Base-by-base conservation (phyloP, 2,329 filamentous ascomycete species). In the Pleoardoris graminearum region DNA sequence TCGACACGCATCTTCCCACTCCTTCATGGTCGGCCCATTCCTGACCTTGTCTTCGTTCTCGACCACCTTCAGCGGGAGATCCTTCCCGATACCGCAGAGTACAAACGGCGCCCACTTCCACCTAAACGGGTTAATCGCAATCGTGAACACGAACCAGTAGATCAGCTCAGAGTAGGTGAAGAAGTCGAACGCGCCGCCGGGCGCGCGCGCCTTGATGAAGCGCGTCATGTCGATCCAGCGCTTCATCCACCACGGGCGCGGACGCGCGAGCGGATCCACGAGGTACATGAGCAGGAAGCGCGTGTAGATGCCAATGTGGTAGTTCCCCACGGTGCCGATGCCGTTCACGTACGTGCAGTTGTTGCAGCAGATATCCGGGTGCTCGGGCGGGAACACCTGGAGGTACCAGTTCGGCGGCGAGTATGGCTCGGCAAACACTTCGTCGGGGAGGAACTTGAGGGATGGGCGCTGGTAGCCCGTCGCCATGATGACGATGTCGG, bases 51-150 rank as follows among this genome's bases (percentile, higher is more conserved):
- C 82, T 74, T 95, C 90, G 14, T 82, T 76, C 58, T 82, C 76
- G 0, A 93, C 85, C 22, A 94, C 77, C 12, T 76, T 78, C 70
- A 82, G 79, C 0, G 90, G 90, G 41, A 94, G 67, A 17, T 77
- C 78, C 37, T 82, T 79, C 0, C 88, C 89, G 25, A 93, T 69
- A 0, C 91, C 90, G 54, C 88, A 88, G 63, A 95, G 86, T 14
- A 95, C 89, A 68, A 95, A 95, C 0, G 86, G 69, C 0, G 87
- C 89, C 91, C 90, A 95, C 77, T 95, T 95, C 90, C 90, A 95
- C 7, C 90, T 78, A 72, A 95, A 95, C 0, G 91, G 91, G 67
- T 95, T 95, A 63, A 94, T 81, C 4, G 81, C 76, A 36, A 93
- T 85, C 51, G 87, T 87, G 66, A 94, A 95, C 5, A 85, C 70